These are phyloP conservation scores for Somion occarium DNA, from an alignment of 1,284 basidiomycete genomes.

Conservation along the genomic window DNA sequence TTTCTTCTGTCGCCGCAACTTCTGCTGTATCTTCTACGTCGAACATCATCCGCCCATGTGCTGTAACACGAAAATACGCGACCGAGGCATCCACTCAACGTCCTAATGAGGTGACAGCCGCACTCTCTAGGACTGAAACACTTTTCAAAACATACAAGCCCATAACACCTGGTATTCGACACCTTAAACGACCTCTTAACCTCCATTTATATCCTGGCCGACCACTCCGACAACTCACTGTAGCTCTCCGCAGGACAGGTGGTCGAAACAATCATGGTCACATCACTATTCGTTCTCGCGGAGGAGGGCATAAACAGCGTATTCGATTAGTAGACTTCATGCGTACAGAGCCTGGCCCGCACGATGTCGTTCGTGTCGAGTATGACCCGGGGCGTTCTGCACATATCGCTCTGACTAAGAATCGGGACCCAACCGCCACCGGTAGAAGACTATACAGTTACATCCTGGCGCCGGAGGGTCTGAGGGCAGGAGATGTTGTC, in stretches of 20 bases:
- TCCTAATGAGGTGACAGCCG: conserved; percentile 29
- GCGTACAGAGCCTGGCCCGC: conserved; percentile 71
- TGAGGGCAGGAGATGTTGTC: conserved; percentile 86
- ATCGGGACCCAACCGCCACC: conserved; percentile 43
- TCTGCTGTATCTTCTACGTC: conserved; percentile 16
- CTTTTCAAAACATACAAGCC: conserved; percentile 91
- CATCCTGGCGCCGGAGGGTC: conserved; percentile 87
- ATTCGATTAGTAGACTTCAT: conserved; percentile 88
- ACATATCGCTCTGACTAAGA: conserved; percentile 87
- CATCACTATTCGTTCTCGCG: conserved; percentile 86
- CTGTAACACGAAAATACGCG: conserved; percentile 25
- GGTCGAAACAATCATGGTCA: conserved; percentile 83
- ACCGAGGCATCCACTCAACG: conserved; percentile 26
- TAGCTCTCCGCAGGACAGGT: conserved; percentile 80
- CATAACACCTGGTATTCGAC: conserved; percentile 82
- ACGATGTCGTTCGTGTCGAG: conserved; percentile 91
- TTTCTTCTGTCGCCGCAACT: conserved; percentile 18
- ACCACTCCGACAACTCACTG: conserved; percentile 81
- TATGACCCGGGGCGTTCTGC: conserved; percentile 94
- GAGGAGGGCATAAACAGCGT: conserved; percentile 89
- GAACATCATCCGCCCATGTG: conserved; percentile 6
- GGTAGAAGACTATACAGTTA: conserved; percentile 69
- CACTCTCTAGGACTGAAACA: conserved; percentile 38
- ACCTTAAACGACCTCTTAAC: conserved; percentile 79
- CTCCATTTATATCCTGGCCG: conserved; percentile 81